Evolutionary conservation across 768 basidiomycete species (phyloP).

Genomic region (Tylopilus intermedius): DNA sequence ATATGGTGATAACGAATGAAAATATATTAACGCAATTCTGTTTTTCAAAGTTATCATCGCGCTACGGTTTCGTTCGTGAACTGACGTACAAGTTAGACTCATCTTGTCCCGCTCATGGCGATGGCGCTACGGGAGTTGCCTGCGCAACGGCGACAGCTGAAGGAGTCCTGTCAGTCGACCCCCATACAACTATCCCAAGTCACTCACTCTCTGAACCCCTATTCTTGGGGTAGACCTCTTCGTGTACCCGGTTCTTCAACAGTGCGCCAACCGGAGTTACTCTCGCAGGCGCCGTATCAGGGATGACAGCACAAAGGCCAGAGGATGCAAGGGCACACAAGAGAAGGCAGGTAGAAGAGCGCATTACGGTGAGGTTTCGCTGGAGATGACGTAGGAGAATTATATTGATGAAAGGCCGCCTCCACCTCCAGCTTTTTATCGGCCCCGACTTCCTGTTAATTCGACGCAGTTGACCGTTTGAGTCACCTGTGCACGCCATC

Average conservation of each 20-base stretch:
- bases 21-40: neutral
- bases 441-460: neutral
- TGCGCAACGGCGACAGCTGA: neutral
- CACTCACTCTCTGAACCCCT: slow-evolving; percentile 5
- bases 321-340: slow-evolving; percentile 14
- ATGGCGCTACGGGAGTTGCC: neutral
- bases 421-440: slow-evolving; percentile 12
- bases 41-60: neutral
- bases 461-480: slow-evolving; percentile 3
- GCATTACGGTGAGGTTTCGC: slow-evolving; percentile 15
- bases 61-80: neutral
- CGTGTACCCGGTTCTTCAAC: slow-evolving; percentile 20
- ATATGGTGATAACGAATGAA: neutral
- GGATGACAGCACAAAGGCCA: slow-evolving; percentile 13
- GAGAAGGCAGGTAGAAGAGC: slow-evolving; percentile 10
- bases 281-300: neutral
- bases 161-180: slow-evolving; percentile 1
- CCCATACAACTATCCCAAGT: neutral
- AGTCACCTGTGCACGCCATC: slow-evolving; percentile 10
- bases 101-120: neutral
- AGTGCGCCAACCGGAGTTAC: slow-evolving; percentile 9
- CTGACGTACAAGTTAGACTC: neutral
- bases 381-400: neutral
- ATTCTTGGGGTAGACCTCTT: slow-evolving; percentile 14
- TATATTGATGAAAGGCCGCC: neutral